Evolutionary conservation across 306 rosid species (phyloP).

Genomic region (Glycine soja): DNA sequence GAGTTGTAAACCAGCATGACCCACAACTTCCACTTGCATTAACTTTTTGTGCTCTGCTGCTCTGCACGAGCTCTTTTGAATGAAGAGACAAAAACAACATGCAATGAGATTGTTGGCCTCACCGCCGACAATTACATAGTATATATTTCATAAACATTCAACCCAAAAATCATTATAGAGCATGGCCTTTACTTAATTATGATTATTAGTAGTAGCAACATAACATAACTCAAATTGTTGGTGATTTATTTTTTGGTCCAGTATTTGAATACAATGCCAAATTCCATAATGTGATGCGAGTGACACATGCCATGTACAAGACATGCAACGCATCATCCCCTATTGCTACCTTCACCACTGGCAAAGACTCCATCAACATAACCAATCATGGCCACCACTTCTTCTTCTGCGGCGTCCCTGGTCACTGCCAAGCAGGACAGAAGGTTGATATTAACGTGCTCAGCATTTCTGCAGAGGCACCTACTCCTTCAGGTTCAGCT

Average conservation of each 20-base stretch:
- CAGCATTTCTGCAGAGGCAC: conserved; percentile 45
- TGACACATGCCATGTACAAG: conserved; percentile 77
- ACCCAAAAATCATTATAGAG: conserved; percentile 16
- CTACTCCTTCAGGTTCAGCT: conserved; percentile 59
- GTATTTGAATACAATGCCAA: conserved; percentile 71
- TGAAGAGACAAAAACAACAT: conserved; percentile 34
- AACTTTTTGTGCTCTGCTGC: conserved; percentile 30
- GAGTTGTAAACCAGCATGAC: conserved; percentile 42
- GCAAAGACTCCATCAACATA: conserved; percentile 76
- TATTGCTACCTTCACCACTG: conserved; percentile 67
- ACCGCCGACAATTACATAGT: not conserved
- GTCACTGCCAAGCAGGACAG: conserved; percentile 87
- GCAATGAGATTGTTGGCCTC: conserved; percentile 45
- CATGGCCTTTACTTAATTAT: conserved; percentile 36
- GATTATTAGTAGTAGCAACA: not conserved
- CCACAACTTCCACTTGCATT: conserved; percentile 49
- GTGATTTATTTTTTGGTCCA: conserved; percentile 28
- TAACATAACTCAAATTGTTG: not conserved
- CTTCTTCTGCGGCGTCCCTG: conserved; percentile 87
- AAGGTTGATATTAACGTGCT: conserved; percentile 77
- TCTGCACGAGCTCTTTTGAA: conserved; percentile 31
- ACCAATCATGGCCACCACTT: conserved; percentile 75
- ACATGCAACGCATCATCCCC: conserved; percentile 76
- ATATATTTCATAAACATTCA: conserved; percentile 4
- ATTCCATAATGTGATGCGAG: conserved; percentile 88